Conservation (phyloP, 1,284 basidiomycete species). For the Leccinum pachyderme region DNA sequence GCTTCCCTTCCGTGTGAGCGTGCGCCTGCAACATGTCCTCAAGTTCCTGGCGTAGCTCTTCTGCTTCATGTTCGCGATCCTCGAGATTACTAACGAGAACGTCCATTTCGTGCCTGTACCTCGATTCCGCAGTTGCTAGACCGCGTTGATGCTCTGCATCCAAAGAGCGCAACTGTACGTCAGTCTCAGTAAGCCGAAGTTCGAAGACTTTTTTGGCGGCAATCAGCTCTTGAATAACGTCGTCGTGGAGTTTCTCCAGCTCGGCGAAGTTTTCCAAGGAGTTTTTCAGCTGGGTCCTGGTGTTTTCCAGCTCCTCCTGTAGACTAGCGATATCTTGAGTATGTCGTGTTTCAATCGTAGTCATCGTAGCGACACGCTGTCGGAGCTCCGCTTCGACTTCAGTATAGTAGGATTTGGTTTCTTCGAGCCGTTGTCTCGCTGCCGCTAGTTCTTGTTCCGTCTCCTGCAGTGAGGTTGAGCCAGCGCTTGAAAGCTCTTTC, state of each 20-base stretch:
- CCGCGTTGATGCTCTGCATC: constrained; percentile 18
- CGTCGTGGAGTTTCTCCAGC: constrained; percentile 24
- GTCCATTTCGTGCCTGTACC: constrained; percentile 17
- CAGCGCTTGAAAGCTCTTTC: constrained; percentile 9
- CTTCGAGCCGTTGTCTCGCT: constrained; percentile 18
- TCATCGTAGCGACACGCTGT: constrained; percentile 23
- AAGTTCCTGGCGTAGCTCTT: constrained; percentile 32
- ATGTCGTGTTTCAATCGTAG: constrained; percentile 10
- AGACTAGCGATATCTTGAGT: constrained; percentile 16
- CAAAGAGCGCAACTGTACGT: constrained; percentile 25
- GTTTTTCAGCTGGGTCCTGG: constrained; percentile 15
- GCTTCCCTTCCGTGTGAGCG: constrained; percentile 14
- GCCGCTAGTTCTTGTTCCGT: constrained; percentile 21
- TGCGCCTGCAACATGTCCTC: constrained; percentile 38
- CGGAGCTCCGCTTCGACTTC: constrained; percentile 20
- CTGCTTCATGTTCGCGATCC: constrained; percentile 26
- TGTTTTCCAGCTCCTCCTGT: constrained; percentile 18
- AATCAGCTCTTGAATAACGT: constrained; percentile 21
- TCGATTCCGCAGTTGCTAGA: constrained; percentile 20
- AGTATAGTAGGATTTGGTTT: constrained; percentile 12
- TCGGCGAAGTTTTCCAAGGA: constrained; percentile 25
- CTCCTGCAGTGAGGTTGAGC: constrained; percentile 17
- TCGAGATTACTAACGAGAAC: constrained; percentile 23
- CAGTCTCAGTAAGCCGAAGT: constrained; percentile 16
- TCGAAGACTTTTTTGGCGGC: constrained; percentile 23